phyloP scores from a whole-genome alignment of 306 rosid genomes.

The Cicer bijugum region DNA sequence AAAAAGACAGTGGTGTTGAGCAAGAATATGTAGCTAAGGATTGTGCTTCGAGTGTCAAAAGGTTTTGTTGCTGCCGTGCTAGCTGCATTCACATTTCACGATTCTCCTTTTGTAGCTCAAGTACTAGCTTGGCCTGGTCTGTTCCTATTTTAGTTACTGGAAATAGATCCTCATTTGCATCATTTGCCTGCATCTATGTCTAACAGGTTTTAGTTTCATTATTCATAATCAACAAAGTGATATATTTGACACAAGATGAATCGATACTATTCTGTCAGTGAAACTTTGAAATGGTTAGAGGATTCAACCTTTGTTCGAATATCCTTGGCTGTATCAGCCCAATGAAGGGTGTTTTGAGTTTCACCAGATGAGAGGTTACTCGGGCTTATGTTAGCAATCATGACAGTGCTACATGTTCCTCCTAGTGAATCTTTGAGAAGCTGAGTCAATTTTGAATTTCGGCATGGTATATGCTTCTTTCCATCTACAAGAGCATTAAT shows the following conservation, averaged over 20 bases:
- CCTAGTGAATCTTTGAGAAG: constrained; percentile 94
- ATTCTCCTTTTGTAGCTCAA: constrained; percentile 83
- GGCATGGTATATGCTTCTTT: constrained; percentile 86
- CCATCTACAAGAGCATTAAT: constrained; percentile 93
- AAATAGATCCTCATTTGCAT: no score
- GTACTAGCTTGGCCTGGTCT: constrained; percentile 60
- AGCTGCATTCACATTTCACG: constrained; percentile 77
- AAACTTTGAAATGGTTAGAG: constrained; percentile 34
- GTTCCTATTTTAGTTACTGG: no score
- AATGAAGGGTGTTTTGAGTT: constrained; percentile 91
- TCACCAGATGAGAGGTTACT: constrained; percentile 84
- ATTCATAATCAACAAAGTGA: constrained; percentile 11
- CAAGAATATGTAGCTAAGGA: constrained; percentile 72
- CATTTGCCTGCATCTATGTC: no score
- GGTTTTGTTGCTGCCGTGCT: constrained; percentile 72
- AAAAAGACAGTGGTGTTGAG: constrained; percentile 78
- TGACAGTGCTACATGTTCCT: constrained; percentile 82
- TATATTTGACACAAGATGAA: constrained; percentile 1
- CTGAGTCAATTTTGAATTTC: constrained; percentile 90
- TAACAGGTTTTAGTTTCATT: no score
- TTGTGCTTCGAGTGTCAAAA: constrained; percentile 66
- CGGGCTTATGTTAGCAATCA: constrained; percentile 95
- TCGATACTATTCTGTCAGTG: neutral
- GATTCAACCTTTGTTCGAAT: constrained; percentile 7
- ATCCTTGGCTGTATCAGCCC: constrained; percentile 95